These are phyloP conservation scores for Curvularia sp. DNA, from an alignment of 2,329 filamentous ascomycete genomes.

Conservation along the genomic window DNA sequence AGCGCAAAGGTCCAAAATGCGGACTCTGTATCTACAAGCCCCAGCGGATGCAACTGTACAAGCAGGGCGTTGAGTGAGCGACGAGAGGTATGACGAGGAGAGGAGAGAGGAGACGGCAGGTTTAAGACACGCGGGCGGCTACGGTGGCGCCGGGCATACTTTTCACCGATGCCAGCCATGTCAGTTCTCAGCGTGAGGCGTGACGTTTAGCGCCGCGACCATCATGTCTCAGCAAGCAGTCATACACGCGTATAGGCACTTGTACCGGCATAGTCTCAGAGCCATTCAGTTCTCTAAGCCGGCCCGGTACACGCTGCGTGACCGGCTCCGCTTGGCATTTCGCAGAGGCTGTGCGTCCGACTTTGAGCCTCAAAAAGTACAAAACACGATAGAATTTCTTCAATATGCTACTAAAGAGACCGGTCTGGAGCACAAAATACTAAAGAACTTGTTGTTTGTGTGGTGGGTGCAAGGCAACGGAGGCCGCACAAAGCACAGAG, in stretches of 20 bases:
- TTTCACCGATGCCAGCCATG: conserved; percentile 26
- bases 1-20: conserved; percentile 9
- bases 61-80: conserved; percentile 22
- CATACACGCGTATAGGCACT: conserved; percentile 70
- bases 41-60: conserved; percentile 29
- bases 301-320: conserved; percentile 67
- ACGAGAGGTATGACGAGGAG: conserved; percentile 17
- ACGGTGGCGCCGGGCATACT: conserved; percentile 18
- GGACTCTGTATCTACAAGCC: conserved; percentile 28
- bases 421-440: conserved; percentile 74
- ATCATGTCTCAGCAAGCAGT: conserved; percentile 55
- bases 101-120: conserved; percentile 18
- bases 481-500: conserved; percentile 38
- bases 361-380: conserved; percentile 57
- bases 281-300: conserved; percentile 76
- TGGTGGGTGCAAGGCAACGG: conserved; percentile 55
- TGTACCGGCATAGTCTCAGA: conserved; percentile 71
- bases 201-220: conserved; percentile 9
- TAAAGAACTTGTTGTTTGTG: conserved; percentile 69
- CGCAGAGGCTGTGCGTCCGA: conserved; percentile 42
- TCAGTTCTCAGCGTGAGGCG: conserved; percentile 8
- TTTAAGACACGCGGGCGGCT: conserved; percentile 8
- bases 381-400: conserved; percentile 74
- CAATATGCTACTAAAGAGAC: conserved; percentile 66
- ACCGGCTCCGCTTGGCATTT: conserved; percentile 55